phyloP scores from a whole-genome alignment of 2,329 filamentous ascomycete genomes.

The Teratosphaeria epicoccoides region DNA sequence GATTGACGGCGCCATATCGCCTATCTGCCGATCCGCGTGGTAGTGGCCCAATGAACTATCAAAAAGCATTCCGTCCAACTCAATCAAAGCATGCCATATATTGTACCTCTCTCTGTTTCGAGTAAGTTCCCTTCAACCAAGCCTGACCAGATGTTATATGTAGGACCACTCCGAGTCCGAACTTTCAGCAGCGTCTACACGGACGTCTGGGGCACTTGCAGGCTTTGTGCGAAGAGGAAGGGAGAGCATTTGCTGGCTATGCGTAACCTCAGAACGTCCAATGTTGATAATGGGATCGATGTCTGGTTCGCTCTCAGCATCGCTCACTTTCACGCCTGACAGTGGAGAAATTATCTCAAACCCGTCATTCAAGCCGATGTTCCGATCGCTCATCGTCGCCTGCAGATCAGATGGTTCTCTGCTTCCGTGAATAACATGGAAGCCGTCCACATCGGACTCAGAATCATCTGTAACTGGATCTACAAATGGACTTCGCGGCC shows the following conservation, averaged over 20 bases:
- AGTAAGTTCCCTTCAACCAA: not conserved
- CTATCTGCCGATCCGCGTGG: too few relatives aligned
- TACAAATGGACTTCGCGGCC: not conserved
- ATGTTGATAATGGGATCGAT: slow-evolving; percentile 7
- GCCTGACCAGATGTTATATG: not conserved
- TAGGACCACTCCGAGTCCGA: slow-evolving; percentile 1
- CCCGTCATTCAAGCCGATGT: slow-evolving; percentile 8
- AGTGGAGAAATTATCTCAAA: not conserved
- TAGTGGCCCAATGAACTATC: too few relatives aligned
- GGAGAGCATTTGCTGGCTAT: not conserved
- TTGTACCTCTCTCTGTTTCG: too few relatives aligned
- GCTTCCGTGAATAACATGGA: not conserved
- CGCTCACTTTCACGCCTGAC: not conserved
- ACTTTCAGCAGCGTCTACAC: not conserved
- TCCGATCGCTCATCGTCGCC: not conserved
- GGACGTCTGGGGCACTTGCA: not conserved
- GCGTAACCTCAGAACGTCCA: not conserved
- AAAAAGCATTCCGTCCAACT: too few relatives aligned
- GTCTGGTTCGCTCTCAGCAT: slow-evolving; percentile 2
- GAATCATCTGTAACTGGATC: not conserved
- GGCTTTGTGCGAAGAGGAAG: not conserved
- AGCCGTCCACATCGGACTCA: not conserved
- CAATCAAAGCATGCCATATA: not conserved
- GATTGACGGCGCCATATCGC: too few relatives aligned
- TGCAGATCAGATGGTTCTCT: not conserved